Percentiles rank a stretch among this genome's conserved stretches.
These are phyloP conservation scores for Lepidium africanum DNA, from an alignment of 345 rosid genomes.

Conservation along the genomic window DNA sequence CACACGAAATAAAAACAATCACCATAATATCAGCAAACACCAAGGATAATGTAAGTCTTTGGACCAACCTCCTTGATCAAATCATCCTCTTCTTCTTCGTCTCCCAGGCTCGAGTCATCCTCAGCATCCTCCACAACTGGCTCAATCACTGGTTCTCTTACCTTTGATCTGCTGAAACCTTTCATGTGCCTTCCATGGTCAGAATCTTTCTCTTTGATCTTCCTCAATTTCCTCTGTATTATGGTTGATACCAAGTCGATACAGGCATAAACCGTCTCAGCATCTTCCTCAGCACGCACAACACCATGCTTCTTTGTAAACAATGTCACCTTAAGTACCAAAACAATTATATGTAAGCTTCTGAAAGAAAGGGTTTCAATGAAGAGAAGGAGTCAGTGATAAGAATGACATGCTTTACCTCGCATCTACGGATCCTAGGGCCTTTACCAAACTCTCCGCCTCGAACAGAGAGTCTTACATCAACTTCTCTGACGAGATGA, in stretches of 20 bases:
- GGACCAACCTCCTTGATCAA: slow-evolving; percentile 50
- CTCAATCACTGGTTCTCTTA: slow-evolving; percentile 46
- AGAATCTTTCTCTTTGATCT: slow-evolving; percentile 93
- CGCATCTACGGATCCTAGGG: slow-evolving; percentile 77
- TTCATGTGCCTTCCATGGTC: slow-evolving; percentile 95
- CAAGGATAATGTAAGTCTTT: background rate
- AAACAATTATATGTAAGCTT: background rate
- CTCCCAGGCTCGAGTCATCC: slow-evolving; percentile 27
- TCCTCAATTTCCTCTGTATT: slow-evolving; percentile 76
- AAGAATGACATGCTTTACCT: slow-evolving; percentile 37
- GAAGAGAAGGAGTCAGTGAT: background rate
- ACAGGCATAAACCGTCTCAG: slow-evolving; percentile 65
- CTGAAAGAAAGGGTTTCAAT: background rate
- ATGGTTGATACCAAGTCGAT: slow-evolving; percentile 80
- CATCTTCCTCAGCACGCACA: slow-evolving; percentile 87
- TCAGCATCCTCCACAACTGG: slow-evolving; percentile 31
- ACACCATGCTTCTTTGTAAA: slow-evolving; percentile 92
- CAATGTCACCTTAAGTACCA: slow-evolving; percentile 55
- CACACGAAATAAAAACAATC: background rate
- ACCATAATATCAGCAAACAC: background rate
- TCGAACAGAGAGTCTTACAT: slow-evolving; percentile 75
- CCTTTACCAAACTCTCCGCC: slow-evolving; percentile 97
- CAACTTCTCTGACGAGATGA: slow-evolving; percentile 83
- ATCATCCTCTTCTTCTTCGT: slow-evolving; percentile 39
- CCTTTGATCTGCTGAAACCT: slow-evolving; percentile 55